phyloP scores from a whole-genome alignment of 1,284 basidiomycete species.

The Leccinum griseonigrum region DNA sequence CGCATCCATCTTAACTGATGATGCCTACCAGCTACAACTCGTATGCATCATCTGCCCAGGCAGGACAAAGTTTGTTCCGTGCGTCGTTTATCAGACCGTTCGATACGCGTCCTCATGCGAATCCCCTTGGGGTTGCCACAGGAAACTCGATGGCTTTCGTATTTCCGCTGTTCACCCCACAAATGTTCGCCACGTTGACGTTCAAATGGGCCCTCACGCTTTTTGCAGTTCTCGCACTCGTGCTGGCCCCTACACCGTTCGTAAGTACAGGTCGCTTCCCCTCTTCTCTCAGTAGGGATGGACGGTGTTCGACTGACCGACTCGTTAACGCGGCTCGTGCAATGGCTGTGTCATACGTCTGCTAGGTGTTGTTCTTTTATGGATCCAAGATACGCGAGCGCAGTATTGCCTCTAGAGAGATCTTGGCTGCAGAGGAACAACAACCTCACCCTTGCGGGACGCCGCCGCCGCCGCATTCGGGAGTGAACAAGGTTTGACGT shows the following conservation, averaged over 20 bases:
- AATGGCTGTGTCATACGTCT: background rate
- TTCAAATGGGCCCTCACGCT: constrained; percentile 73
- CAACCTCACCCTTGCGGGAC: background rate
- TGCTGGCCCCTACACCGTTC: constrained; percentile 66
- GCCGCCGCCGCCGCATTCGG: background rate
- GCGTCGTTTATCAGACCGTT: constrained; percentile 22
- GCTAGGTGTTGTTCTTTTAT: constrained; percentile 19
- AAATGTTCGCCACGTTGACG: constrained; percentile 56
- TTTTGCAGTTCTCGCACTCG: constrained; percentile 54
- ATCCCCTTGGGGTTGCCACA: constrained; percentile 19
- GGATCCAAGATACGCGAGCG: constrained; percentile 46
- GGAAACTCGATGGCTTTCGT: constrained; percentile 55
- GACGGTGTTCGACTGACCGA: background rate
- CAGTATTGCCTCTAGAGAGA: constrained; percentile 55
- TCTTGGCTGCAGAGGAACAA: constrained; percentile 31
- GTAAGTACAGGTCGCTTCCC: constrained; percentile 36
- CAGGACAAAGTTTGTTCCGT: constrained; percentile 71
- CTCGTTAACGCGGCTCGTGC: background rate
- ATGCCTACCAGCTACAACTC: constrained; percentile 53
- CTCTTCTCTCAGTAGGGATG: no score
- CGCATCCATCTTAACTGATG: background rate
- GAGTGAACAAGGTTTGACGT: constrained; percentile 9
- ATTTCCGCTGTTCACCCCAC: constrained; percentile 63
- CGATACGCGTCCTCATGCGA: background rate
- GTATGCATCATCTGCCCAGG: constrained; percentile 74